phyloP scores from a whole-genome alignment of 805 yeast species.

The Alloascoidea africana region DNA sequence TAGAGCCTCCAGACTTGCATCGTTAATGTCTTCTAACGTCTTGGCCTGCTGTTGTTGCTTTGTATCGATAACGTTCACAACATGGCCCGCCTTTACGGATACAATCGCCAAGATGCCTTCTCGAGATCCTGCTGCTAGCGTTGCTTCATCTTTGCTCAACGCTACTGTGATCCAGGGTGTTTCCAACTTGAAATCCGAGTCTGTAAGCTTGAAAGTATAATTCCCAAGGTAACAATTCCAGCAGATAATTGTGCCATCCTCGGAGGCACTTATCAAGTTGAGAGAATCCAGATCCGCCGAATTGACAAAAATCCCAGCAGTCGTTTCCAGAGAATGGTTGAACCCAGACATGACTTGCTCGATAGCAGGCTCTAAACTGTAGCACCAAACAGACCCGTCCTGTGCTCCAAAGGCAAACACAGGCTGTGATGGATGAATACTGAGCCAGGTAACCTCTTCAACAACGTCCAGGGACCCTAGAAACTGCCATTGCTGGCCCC shows the following conservation, averaged over 20 bases:
- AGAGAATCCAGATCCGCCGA: slow-evolving; percentile 41
- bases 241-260: slow-evolving; percentile 72
- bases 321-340: slow-evolving; percentile 69
- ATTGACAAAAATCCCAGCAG: slow-evolving; percentile 63
- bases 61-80: slow-evolving; percentile 44
- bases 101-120: slow-evolving; percentile 79
- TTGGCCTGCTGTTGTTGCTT: too few species aligned
- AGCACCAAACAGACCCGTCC: slow-evolving; percentile 93
- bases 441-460: slow-evolving; percentile 79
- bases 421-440: slow-evolving; percentile 62
- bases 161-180: slow-evolving; percentile 84
- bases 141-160: slow-evolving; percentile 29
- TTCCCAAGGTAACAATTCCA: slow-evolving; percentile 83
- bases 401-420: slow-evolving; percentile 84
- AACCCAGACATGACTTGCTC: slow-evolving; percentile 68
- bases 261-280: slow-evolving; percentile 59
- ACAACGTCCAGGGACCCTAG: slow-evolving; percentile 52
- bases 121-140: slow-evolving; percentile 69
- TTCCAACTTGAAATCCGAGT: slow-evolving; percentile 55
- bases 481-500: slow-evolving; percentile 73
- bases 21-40: slow-evolving; percentile 16
- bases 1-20: slow-evolving; percentile 66
- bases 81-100: slow-evolving; percentile 58
- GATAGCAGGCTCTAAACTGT: slow-evolving; percentile 51
- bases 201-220: slow-evolving; percentile 49